These are phyloP conservation scores for Lagenidium sp. DNA, from an alignment of 352 stramenopile species.

Conservation along the genomic window DNA sequence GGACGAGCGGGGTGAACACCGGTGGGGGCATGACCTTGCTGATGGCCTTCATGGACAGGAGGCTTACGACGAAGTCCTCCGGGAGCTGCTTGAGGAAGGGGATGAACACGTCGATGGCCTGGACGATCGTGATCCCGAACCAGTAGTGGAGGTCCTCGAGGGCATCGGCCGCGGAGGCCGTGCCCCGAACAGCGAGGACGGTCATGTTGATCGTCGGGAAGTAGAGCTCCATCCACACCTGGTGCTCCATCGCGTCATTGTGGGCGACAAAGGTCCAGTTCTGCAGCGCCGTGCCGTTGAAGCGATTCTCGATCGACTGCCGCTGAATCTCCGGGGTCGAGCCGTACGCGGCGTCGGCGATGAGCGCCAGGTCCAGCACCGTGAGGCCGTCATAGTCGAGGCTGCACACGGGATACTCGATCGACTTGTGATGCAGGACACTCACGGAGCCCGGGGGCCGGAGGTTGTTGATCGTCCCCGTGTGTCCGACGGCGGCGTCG, in stretches of 20 bases:
- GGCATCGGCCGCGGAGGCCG: conserved; percentile 21
- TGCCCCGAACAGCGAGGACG: conserved; percentile 21
- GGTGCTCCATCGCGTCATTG: conserved; percentile 14
- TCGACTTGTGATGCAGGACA: too few species aligned
- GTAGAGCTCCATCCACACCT: conserved; percentile 27
- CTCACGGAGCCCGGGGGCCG: too few species aligned
- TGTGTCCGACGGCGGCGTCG: background rate
- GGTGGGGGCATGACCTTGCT: conserved; percentile 36
- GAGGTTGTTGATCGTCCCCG: background rate
- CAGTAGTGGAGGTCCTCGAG: conserved; percentile 31
- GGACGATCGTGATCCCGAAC: conserved; percentile 29
- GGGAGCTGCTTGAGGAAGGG: conserved; percentile 25
- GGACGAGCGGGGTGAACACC: conserved; percentile 44
- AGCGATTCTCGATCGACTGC: conserved; percentile 15
- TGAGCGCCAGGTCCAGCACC: conserved; percentile 22
- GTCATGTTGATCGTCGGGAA: conserved; percentile 23
- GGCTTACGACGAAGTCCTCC: conserved; percentile 19
- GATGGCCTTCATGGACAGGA: conserved; percentile 22
- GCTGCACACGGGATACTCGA: conserved; percentile 21
- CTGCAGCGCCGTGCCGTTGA: conserved; percentile 18
- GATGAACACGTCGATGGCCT: conserved; percentile 24
- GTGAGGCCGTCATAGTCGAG: conserved; percentile 17
- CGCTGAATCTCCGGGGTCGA: conserved; percentile 14
- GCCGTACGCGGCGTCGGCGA: conserved; percentile 25
- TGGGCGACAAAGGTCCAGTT: conserved; percentile 14